Base-by-base conservation (phyloP, 2,329 filamentous ascomycete species). In the Septoria linicola region DNA sequence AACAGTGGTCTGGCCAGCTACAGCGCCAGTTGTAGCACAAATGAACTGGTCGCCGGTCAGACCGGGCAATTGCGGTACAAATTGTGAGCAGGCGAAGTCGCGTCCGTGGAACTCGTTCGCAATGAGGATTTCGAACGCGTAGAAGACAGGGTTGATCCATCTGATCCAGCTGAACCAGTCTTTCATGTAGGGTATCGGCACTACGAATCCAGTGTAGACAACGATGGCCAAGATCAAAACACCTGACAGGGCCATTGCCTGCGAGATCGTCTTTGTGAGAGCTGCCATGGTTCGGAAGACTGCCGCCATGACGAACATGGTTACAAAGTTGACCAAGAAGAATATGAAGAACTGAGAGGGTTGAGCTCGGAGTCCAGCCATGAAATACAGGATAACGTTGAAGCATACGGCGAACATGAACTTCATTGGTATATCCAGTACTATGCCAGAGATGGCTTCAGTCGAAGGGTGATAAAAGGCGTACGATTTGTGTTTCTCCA, bases 91-190 rank as follows among this genome's bases (percentile, higher is more conserved):
- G 16, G 52, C 52, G 39, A 68, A 68, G 6, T 59, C 36, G 16
- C 63, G 43, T 7, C 65, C 67, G 39, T 68, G 65, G 46, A 82
- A 75, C 53, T 83, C 78, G 54, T 81, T 82, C 1, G 75, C 66
- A 30, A 82, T 59, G 25, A 85, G 71, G 0, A 76, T 76, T 62
- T 88, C 85, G 46, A 83, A 88, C 2, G 79, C 77, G 63, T 87
- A 88, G 19, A 76, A 76, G 2, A 87, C 68, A 0, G 84, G 84
- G 49, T 87, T 85, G 36, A 66, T 59, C 53, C 58, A 63, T 21
- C 61, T 55, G 41, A 63, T 62, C 61, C 61, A 63, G 49, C 61
- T 78, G 31, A 86, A 80, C 85, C 85, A 88, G 32, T 74, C 70
- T 55, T 80, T 67, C 75, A 69, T 69, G 51, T 64, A 65, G 21